A percentile compares a stretch with the other conserved stretches of the same genome.
Conservation (phyloP, 2,329 filamentous ascomycete species). For the Calonectria montana region DNA sequence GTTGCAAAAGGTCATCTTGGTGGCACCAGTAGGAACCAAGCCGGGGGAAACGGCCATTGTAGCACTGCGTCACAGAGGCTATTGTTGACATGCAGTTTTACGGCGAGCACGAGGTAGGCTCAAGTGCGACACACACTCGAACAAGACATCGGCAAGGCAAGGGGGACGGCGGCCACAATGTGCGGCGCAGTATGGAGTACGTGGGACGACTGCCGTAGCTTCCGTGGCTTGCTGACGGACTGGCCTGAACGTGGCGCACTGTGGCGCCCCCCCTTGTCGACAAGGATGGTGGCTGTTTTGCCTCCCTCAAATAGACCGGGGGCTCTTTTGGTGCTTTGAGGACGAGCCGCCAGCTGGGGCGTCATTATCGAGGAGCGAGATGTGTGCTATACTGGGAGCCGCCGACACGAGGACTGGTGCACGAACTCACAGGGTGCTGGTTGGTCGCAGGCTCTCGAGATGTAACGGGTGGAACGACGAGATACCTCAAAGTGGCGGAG, state of each 20-base stretch:
- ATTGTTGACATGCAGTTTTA: constrained; percentile 1
- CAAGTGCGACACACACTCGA: neutral
- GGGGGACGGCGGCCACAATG: neutral
- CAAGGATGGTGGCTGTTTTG: constrained; percentile 15
- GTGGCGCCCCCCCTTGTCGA: constrained; percentile 35
- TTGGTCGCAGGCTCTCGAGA: neutral
- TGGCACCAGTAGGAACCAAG: constrained; percentile 1
- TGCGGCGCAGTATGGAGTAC: neutral
- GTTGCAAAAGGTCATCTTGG: neutral
- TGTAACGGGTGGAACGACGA: constrained; percentile 5
- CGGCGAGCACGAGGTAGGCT: neutral
- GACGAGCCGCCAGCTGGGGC: neutral
- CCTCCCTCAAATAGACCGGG: neutral
- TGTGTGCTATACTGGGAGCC: constrained; percentile 4
- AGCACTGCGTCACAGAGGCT: constrained; percentile 7
- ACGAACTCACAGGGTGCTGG: neutral
- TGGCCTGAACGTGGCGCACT: constrained; percentile 35
- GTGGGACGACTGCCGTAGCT: constrained; percentile 23
- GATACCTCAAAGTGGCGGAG: constrained; percentile 17
- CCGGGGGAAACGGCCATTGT: neutral
- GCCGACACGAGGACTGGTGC: constrained; percentile 15
- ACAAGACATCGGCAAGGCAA: constrained; percentile 11
- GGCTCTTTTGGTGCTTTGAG: constrained; percentile 8
- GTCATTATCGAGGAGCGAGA: constrained; percentile 2
- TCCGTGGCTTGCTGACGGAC: constrained; percentile 32